A percentile compares a stretch with the other conserved stretches of the same genome.
phyloP scores from a whole-genome alignment of 805 yeast species.

The Candida odintsovae region DNA sequence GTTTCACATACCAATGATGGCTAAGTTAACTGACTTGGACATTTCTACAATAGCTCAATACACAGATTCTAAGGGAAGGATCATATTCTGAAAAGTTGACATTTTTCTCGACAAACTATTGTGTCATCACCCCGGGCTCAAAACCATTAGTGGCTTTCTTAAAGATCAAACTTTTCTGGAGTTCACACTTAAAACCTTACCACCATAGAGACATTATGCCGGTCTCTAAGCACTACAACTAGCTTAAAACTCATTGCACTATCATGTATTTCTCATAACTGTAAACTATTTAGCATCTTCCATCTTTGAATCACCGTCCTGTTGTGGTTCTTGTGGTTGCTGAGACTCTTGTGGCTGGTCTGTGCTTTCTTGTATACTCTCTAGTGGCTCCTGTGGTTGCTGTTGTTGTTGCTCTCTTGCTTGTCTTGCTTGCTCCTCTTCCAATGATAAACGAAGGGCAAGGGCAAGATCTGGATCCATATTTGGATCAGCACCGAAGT shows the following conservation, averaged over 20 bases:
- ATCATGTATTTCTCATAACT: not conserved
- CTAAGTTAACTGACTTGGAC: slow-evolving; percentile 57
- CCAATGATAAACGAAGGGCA: slow-evolving; percentile 90
- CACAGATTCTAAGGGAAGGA: not conserved
- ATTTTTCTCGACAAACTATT: not conserved
- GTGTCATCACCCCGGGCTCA: not conserved
- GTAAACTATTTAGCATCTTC: not conserved
- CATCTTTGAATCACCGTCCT: not conserved
- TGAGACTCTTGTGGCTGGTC: not conserved
- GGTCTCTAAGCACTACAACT: not conserved
- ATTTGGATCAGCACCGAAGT: slow-evolving; percentile 74
- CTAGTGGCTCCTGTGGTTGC: not conserved
- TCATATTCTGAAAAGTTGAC: not conserved
- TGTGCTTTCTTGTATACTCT: slow-evolving; percentile 1
- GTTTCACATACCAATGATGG: slow-evolving; percentile 50
- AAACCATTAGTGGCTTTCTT: not conserved
- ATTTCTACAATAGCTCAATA: slow-evolving; percentile 20
- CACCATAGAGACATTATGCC: too few species aligned
- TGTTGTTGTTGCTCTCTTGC: slow-evolving; percentile 46
- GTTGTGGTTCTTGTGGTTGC: not conserved
- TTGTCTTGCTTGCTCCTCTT: slow-evolving; percentile 91
- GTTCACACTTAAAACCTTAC: too few species aligned
- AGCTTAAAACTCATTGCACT: not conserved
- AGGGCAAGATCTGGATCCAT: slow-evolving; percentile 97
- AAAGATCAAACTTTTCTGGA: too few species aligned